Evolutionary conservation across 106 monocot species (phyloP).

Genomic region (Platanthera guangdongensis): DNA sequence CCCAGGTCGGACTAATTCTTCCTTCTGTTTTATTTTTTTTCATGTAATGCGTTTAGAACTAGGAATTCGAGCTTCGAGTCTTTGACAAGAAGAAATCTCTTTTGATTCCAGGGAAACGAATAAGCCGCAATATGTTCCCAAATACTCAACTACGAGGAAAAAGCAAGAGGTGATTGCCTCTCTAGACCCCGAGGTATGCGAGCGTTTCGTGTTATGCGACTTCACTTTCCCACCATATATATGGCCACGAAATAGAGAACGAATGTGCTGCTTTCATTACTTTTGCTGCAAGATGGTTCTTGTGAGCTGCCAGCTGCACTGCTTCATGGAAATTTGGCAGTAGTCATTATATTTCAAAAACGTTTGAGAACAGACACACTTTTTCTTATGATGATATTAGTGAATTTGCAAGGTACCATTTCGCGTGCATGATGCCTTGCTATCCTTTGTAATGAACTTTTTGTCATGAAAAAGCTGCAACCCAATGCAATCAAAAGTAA

Average conservation of each 20-base stretch:
- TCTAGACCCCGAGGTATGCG: conserved; percentile 46
- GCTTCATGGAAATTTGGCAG: neutral
- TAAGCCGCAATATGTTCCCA: neutral
- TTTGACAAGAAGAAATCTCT: neutral
- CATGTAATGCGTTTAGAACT: neutral
- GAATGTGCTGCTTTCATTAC: neutral
- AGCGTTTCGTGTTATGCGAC: neutral
- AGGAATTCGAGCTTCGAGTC: neutral
- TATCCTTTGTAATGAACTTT: neutral
- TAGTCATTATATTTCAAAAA: neutral
- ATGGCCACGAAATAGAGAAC: neutral
- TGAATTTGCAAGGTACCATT: neutral
- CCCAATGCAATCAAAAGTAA: too few species aligned
- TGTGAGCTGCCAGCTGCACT: neutral
- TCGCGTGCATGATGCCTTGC: neutral
- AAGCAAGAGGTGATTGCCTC: conserved; percentile 20
- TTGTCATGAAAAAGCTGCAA: too few species aligned
- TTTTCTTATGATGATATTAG: neutral
- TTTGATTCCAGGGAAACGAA: conserved; percentile 23
- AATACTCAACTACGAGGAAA: conserved; percentile 6
- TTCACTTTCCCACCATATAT: neutral
- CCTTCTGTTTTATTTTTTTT: neutral
- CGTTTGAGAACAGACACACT: neutral
- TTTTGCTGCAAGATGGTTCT: neutral
- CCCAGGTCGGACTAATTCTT: conserved; percentile 26